Conservation (phyloP, 192 early-diverging fungal species). For the Mortierella antarctica region DNA sequence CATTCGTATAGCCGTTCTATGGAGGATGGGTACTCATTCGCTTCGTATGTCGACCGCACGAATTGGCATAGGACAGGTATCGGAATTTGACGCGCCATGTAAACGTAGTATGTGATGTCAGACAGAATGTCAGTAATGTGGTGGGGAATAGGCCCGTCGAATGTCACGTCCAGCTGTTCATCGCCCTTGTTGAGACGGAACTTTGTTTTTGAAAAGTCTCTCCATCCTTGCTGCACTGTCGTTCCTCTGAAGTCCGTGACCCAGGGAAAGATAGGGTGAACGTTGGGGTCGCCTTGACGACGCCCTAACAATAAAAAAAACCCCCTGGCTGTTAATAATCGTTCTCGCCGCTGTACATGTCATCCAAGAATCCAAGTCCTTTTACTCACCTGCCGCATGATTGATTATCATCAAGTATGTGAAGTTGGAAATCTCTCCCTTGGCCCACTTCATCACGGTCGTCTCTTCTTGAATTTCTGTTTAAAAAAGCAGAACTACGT, state of each 20-base stretch:
- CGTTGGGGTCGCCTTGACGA: conserved; percentile 70
- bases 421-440: conserved; percentile 90
- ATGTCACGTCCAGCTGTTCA: conserved; percentile 76
- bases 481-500: not conserved
- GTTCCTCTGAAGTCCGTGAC: conserved; percentile 73
- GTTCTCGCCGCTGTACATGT: not conserved
- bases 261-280: conserved; percentile 79
- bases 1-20: conserved; percentile 72
- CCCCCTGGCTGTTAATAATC: conserved; percentile 10
- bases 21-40: conserved; percentile 74
- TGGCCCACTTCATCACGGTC: conserved; percentile 76
- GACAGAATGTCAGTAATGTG: conserved; percentile 77
- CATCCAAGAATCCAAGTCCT: not conserved
- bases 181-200: conserved; percentile 78
- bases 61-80: conserved; percentile 74
- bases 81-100: conserved; percentile 71
- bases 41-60: conserved; percentile 74
- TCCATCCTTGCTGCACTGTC: conserved; percentile 58
- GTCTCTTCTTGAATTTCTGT: conserved; percentile 60
- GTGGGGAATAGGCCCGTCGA: conserved; percentile 72
- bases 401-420: conserved; percentile 95
- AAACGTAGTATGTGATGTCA: conserved; percentile 78
- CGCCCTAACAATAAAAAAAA: conserved; percentile 56
- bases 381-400: conserved; percentile 74
- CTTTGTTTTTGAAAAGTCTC: conserved; percentile 73